Evolutionary conservation across 1,284 basidiomycete species (phyloP).

Genomic region (Cutaneotrichosporon daszewskae): DNA sequence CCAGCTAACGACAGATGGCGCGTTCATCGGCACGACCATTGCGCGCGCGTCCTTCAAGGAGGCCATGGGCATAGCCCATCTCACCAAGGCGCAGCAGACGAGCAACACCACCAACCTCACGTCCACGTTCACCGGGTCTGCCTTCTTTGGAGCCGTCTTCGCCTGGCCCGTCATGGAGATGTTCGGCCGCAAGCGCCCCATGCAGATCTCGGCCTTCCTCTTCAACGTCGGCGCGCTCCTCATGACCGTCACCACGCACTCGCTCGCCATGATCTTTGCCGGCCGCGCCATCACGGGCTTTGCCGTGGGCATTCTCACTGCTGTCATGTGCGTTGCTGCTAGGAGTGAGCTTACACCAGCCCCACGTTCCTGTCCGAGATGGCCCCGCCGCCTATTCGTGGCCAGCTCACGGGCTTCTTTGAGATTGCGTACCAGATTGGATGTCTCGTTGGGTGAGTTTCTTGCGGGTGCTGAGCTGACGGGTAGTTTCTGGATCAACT

Average conservation of each 20-base stretch:
- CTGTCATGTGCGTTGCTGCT: too few relatives aligned
- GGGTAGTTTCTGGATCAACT: conserved; percentile 52
- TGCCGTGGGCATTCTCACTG: conserved; percentile 33
- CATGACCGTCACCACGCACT: conserved; percentile 34
- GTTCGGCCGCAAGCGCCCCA: conserved; percentile 28
- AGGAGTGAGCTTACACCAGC: too few relatives aligned
- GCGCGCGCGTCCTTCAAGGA: conserved; percentile 51
- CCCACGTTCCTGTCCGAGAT: conserved; percentile 45
- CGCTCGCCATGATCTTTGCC: conserved; percentile 35
- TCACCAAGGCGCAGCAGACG: conserved; percentile 39
- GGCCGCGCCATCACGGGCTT: conserved; percentile 40
- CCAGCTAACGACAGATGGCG: neutral
- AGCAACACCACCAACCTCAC: conserved; percentile 46
- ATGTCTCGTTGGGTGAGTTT: conserved; percentile 45
- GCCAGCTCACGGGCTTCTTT: conserved; percentile 51
- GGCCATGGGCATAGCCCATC: conserved; percentile 47
- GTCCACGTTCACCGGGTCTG: conserved; percentile 44
- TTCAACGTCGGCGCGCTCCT: conserved; percentile 42
- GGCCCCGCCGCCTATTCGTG: conserved; percentile 43
- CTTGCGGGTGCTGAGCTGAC: too few relatives aligned
- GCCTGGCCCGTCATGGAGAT: conserved; percentile 26
- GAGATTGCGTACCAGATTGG: conserved; percentile 48
- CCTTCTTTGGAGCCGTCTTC: conserved; percentile 34
- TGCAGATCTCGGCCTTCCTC: conserved; percentile 30
- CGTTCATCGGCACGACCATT: conserved; percentile 50